Base-by-base conservation (phyloP, 1,139 yeast species). In the Taphrina populina region DNA sequence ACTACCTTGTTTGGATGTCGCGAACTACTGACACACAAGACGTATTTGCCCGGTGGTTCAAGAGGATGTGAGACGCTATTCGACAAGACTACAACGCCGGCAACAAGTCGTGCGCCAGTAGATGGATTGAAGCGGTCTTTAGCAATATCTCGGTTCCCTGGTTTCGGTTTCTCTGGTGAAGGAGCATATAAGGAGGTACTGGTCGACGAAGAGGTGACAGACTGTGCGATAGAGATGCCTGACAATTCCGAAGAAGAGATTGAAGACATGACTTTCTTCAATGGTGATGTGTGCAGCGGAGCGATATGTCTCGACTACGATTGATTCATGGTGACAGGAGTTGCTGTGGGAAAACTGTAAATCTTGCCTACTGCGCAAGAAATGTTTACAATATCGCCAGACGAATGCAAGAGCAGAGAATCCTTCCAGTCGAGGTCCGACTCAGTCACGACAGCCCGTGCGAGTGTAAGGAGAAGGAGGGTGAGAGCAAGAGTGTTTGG, bases 11-110 rank as follows among this genome's bases (percentile, higher is more conserved):
- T 52, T 8, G 57, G 57, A 63, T 76, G 77, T 57, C 82, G 81
- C 19, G 84, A 75, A 0, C 96, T 84, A 62, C 84, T 79, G 35
- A 92, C 80, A 81, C 92, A 78, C 13, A 92, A 76, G 27, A 90
- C 87, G 35, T 56, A 56, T 20, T 56, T 56, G 40, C 40, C 40
- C 17, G 32, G 37, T 8, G 51, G 37, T 44, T 46, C 52, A 11
- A 35, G 30, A 5, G 58, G 58, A 64, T 81, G 78, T 35, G 76
- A 76, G 59, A 75, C 77, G 34, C 76, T 72, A 1, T 69, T 69
- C 62, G 83, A 81, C 45, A 92, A 70, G 36, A 92, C 83, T 8
- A 92, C 79, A 63, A 95, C 86, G 0, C 98, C 98, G 1, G 97
- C 96, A 2, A 92, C 88, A 65, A 92, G 71, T 27, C 97, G 73